Percentiles rank a stretch among this genome's conserved stretches.
phyloP scores from a whole-genome alignment of 192 early-diverging fungal species.

The Mortierella hygrophila region DNA sequence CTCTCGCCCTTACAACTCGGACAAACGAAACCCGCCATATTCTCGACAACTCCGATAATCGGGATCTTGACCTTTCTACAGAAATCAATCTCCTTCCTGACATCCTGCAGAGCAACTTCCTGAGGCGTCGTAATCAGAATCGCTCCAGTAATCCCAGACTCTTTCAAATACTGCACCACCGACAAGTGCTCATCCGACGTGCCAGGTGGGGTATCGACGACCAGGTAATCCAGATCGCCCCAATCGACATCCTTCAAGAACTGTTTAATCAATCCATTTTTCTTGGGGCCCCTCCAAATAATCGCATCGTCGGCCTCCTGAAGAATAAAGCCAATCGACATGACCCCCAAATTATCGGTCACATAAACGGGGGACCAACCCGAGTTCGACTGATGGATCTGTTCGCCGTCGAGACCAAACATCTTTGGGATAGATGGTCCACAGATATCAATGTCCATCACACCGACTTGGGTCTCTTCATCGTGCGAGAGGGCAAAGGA shows the following conservation, averaged over 20 bases:
- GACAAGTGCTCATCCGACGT: conserved; percentile 98
- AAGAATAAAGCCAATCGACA: conserved; percentile 97
- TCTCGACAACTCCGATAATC: conserved; percentile 95
- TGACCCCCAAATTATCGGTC: conserved; percentile 83
- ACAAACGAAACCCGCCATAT: conserved; percentile 98
- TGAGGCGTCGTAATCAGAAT: conserved; percentile 97
- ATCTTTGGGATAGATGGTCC: conserved; percentile 96
- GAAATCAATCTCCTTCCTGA: conserved; percentile 98
- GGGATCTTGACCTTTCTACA: conserved; percentile 91
- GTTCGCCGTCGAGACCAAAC: conserved; percentile 86
- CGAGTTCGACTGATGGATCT: conserved; percentile 83
- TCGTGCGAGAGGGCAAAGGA: conserved; percentile 82
- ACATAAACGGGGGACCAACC: conserved; percentile 89
- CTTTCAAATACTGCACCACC: conserved; percentile 81
- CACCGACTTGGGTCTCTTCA: conserved; percentile 74
- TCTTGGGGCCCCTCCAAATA: conserved; percentile 96
- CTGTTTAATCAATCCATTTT: conserved; percentile 96
- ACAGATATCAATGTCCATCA: conserved; percentile 97
- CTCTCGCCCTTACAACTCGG: conserved; percentile 86
- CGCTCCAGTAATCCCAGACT: conserved; percentile 86
- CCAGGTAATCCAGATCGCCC: conserved; percentile 89
- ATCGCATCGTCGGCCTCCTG: conserved; percentile 89
- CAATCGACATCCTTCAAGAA: conserved; percentile 97
- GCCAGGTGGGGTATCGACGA: conserved; percentile 97
- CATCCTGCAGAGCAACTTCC: conserved; percentile 88